Conservation (phyloP, 257 asterid species). For the Petunia secreta region DNA sequence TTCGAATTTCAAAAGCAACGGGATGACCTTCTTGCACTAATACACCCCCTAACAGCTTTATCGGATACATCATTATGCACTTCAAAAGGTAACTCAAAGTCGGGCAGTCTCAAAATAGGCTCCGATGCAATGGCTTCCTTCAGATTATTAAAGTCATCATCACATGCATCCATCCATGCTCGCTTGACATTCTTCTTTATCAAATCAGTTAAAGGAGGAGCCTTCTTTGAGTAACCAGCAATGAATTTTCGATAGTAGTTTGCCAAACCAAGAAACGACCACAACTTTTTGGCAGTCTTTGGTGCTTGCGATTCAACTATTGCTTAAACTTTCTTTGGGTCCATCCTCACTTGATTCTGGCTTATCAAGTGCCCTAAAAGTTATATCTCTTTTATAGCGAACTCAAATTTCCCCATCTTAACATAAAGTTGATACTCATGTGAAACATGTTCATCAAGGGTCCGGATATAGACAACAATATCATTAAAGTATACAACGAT, state of each 20-base stretch:
- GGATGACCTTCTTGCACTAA: background rate
- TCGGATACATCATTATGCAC: background rate
- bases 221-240: background rate
- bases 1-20: background rate
- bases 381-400: background rate
- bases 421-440: background rate
- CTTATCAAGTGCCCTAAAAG: background rate
- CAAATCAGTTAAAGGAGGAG: background rate
- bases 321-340: background rate
- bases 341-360: background rate
- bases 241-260: too few species aligned
- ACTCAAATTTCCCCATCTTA: background rate
- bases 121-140: background rate
- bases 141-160: background rate
- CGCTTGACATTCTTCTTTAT: background rate
- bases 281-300: background rate
- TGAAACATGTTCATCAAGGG: too few species aligned
- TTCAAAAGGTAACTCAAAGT: background rate
- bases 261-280: background rate
- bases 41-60: background rate
- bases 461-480: too few species aligned
- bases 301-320: background rate
- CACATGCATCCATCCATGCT: background rate
- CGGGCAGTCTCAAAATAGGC: background rate
- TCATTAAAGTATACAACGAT: too few species aligned